phyloP scores from a whole-genome alignment of 2,329 filamentous ascomycete species.

The Chrysoporthe cubensis region DNA sequence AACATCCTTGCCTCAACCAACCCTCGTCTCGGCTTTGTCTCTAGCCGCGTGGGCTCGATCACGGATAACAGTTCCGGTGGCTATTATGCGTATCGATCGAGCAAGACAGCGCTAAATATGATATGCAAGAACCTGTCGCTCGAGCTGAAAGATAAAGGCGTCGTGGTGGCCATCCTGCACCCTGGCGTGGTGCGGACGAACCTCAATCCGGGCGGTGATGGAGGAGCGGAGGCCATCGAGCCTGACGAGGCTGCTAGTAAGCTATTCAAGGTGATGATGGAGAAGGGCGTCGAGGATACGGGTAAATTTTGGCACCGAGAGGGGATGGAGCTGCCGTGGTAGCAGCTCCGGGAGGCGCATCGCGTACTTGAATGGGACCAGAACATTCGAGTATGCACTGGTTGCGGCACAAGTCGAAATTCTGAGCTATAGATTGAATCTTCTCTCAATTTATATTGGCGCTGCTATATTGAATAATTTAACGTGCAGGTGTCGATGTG shows the following conservation, averaged over 20 bases:
- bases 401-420: background rate
- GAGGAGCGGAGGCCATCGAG: conserved; percentile 43
- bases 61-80: conserved; percentile 47
- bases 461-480: background rate
- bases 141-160: conserved; percentile 43
- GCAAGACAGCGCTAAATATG: conserved; percentile 49
- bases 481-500: background rate
- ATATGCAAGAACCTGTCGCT: conserved; percentile 48
- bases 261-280: conserved; percentile 35
- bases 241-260: conserved; percentile 49
- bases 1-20: conserved; percentile 40
- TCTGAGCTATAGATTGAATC: background rate
- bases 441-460: background rate
- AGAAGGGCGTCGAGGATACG: conserved; percentile 20
- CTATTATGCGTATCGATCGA: conserved; percentile 47
- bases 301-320: conserved; percentile 25
- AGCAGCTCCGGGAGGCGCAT: conserved; percentile 10
- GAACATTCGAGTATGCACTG: background rate
- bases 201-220: conserved; percentile 34
- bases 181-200: conserved; percentile 46
- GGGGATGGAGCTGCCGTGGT: conserved; percentile 24
- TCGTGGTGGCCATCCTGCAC: conserved; percentile 47
- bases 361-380: no score
- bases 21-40: conserved; percentile 46
- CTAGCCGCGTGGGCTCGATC: conserved; percentile 47